Base-by-base conservation (phyloP, 169 alveolate species). In the Cryptosporidium baileyi region DNA sequence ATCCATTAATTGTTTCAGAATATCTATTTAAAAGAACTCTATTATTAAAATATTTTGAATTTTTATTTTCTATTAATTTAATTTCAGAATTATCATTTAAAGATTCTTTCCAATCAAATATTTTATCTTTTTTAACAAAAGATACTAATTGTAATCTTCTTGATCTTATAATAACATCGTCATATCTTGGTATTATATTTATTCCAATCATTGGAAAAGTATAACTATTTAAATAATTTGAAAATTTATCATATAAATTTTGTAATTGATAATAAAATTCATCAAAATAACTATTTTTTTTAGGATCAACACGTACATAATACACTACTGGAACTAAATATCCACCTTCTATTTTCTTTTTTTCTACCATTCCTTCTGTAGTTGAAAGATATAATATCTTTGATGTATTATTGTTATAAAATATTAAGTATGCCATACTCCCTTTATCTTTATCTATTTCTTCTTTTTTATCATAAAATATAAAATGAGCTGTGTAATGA, bases 131-230 rank as follows among this genome's bases (percentile, higher is more conserved):
- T 40, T 74, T 67, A 15, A 54, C 7, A 0, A 13, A 7, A 1
- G 67, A 52, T 32, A 74, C 30, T 40, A 74, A 24, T 4, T 74
- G 32, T 11, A 74, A 3, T 54, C 57, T 74, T 74, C 44, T 74
- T 5, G 67, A 74, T 24, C 54, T 74, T 54, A 74, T 54, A 11
- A 59, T 52, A 24, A 40, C 22, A 26, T 51, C 67, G 38, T 74
- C 85, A 74, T 74, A 74, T 74, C 22, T 74, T 74, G 85, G 67
- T 11, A 74, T n/a, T 38, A 74, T 17, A 38, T 74, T 74, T 4
- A 74, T 74, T 0, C 85, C 85, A 17, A 74, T 32, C 34, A 57
- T 9, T 54, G 85, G 85, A 54, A 19, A 51, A 54, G 28, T 41
- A 13, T 52, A 11, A 22, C 59, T 43, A 74, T 74, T 74, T n/a